Percentiles rank a stretch among this genome's conserved stretches.
These are phyloP conservation scores for Cucumis hystrix DNA, from an alignment of 306 rosid genomes.

Conservation along the genomic window DNA sequence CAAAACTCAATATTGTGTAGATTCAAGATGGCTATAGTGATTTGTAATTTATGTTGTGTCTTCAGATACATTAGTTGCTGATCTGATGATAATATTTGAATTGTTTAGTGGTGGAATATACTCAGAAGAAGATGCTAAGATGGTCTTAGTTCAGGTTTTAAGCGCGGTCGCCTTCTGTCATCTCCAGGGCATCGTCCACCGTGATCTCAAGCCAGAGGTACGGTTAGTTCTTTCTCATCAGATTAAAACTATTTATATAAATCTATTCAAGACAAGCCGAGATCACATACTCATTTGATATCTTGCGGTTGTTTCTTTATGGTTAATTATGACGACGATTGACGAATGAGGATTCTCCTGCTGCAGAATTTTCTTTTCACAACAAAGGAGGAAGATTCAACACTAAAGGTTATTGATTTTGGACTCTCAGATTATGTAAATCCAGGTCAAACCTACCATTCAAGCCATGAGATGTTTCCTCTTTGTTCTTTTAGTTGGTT, in stretches of 20 bases:
- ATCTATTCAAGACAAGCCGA: neutral
- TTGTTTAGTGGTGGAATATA: constrained; percentile 58
- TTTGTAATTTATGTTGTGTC: neutral
- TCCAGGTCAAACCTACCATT: constrained; percentile 36
- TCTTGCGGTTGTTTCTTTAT: neutral
- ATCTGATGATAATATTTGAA: neutral
- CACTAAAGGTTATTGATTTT: constrained; percentile 60
- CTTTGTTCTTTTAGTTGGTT: neutral
- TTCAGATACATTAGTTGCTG: neutral
- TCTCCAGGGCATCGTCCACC: constrained; percentile 34
- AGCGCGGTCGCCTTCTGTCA: constrained; percentile 25
- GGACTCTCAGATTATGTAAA: constrained; percentile 81
- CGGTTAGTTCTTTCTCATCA: neutral
- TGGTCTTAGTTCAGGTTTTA: constrained; percentile 27
- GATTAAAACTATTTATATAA: neutral
- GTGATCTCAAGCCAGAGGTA: constrained; percentile 81
- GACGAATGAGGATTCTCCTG: neutral
- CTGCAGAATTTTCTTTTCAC: constrained; percentile 67
- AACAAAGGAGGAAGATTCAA: constrained; percentile 44
- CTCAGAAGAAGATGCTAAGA: constrained; percentile 29
- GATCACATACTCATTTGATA: neutral
- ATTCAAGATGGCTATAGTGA: neutral
- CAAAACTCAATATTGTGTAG: too few relatives aligned
- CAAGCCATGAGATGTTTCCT: neutral
- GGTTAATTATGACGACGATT: neutral